Percentiles rank a stretch among this genome's conserved stretches.
These are phyloP conservation scores for Pseudonitzschia delicatissima DNA, from an alignment of 108 stramenopile genomes.

Conservation along the genomic window DNA sequence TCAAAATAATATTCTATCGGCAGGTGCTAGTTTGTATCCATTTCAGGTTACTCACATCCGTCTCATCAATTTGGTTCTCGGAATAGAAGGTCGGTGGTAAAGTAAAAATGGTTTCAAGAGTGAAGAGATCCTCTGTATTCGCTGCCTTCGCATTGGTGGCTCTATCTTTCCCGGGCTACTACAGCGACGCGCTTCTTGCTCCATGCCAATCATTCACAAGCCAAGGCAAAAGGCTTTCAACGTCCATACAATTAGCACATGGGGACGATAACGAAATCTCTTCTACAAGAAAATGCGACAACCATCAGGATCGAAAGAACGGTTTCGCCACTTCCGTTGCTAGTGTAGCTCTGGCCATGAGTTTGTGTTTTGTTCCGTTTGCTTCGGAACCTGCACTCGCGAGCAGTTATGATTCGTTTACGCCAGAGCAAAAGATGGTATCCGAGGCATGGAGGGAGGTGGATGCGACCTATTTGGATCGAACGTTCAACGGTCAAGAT, in stretches of 20 bases:
- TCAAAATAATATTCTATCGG: too few relatives aligned
- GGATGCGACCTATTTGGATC: slow-evolving; percentile 85
- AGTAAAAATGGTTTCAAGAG: too few relatives aligned
- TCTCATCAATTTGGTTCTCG: too few relatives aligned
- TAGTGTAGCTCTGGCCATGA: background rate
- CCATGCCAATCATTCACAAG: background rate
- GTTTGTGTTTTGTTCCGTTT: background rate
- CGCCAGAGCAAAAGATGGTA: slow-evolving; percentile 73
- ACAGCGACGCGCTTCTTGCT: slow-evolving; percentile 3
- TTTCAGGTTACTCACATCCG: too few relatives aligned
- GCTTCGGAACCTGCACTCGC: slow-evolving; percentile 24
- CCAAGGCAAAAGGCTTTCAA: background rate
- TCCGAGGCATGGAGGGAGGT: slow-evolving; percentile 86
- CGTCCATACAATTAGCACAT: too few relatives aligned
- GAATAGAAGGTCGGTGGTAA: too few relatives aligned
- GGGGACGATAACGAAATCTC: background rate
- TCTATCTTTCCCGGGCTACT: background rate
- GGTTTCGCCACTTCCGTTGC: background rate
- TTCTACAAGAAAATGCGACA: background rate
- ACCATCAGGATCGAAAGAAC: background rate
- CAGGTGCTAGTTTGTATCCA: too few relatives aligned
- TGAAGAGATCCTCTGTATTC: background rate
- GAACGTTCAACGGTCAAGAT: slow-evolving; percentile 92
- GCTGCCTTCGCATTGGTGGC: background rate
- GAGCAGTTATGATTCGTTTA: slow-evolving; percentile 62